Conservation (phyloP, 2,329 filamentous ascomycete species). For the Pseudogymnoascus sp. region DNA sequence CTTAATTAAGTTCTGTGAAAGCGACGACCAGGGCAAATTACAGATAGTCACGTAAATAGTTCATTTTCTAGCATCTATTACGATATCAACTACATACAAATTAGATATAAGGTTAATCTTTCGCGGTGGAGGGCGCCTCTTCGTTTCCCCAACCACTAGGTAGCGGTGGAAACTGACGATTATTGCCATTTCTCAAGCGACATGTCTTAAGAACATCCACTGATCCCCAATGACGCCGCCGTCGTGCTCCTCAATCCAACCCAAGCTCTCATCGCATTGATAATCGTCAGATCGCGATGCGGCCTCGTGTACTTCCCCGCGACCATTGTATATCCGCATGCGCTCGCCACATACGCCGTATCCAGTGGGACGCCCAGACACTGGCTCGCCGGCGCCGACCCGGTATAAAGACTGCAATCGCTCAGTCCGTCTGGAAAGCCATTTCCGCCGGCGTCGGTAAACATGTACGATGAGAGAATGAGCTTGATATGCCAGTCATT, state of each 20-base stretch:
- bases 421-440: slow-evolving; percentile 24
- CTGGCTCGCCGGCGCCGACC: slow-evolving; percentile 14
- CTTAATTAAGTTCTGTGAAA: too few species aligned
- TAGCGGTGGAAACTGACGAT: too few species aligned
- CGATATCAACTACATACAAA: too few species aligned
- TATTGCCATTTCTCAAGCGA: background rate
- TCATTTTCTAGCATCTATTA: too few species aligned
- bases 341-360: slow-evolving; percentile 20
- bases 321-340: slow-evolving; percentile 22
- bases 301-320: slow-evolving; percentile 23
- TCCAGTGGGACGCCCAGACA: slow-evolving; percentile 24
- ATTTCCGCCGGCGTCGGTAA: slow-evolving; percentile 19
- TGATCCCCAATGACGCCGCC: slow-evolving; percentile 21
- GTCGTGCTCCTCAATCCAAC: slow-evolving; percentile 21
- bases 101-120: too few species aligned
- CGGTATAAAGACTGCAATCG: slow-evolving; percentile 24
- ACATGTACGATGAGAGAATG: slow-evolving; percentile 24
- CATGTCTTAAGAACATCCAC: slow-evolving; percentile 15
- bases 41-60: too few species aligned
- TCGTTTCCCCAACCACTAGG: too few species aligned
- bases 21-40: too few species aligned
- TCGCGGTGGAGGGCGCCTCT: too few species aligned
- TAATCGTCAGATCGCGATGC: slow-evolving; percentile 23
- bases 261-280: slow-evolving; percentile 27
- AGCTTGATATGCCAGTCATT: slow-evolving; percentile 25